Base-by-base conservation (phyloP, 148 eudicot genomes). In the Rheum nobile region DNA sequence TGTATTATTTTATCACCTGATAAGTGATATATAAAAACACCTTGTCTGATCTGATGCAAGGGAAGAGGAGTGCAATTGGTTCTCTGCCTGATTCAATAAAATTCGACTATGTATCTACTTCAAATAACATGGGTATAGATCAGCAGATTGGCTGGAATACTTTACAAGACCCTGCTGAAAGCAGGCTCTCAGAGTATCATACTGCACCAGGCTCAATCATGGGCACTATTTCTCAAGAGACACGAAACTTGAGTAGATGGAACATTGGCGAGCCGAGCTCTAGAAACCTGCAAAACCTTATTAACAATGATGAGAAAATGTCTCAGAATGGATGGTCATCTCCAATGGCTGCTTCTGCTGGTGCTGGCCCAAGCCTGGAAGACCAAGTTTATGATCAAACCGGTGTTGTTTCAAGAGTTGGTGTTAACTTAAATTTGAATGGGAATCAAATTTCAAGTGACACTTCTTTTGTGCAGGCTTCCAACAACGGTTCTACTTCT, bases 11-110 rank as follows among this genome's bases (percentile, higher is more conserved):
- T 6, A 31, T 22, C 50, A 46, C 71, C 67, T 21, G n/a, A n/a
- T n/a, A n/a, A n/a, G n/a, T n/a, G 31, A 47, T 70, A 71, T 71
- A 79, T 76, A 47, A 29, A 55, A 41, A 43, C 31, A 57, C 35
- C 35, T n/a, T n/a, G n/a, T n/a, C n/a, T 59, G 78, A 79, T 81
- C 79, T 72, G 82, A 96, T 96, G 99, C 96, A 92, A 85, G 96
- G 97, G 88, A 87, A 87, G 77, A 85, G 88, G 85, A 86, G 95
- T 85, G 80, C 91, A 43, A 61, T 89, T 57, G 88, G 90, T 76
- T 86, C 97, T 71, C 83, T 92, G 79, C 88, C 96, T 46, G 97
- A 90, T 80, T 76, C 85, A 61, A 72, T 95, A 78, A 79, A 85
- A 74, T 85, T 88, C 72, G 92, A 92, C 73, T 87, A 81, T 76